Evolutionary conservation across 805 yeast species (phyloP).

Genomic region (Isabelozyma rhagii): DNA sequence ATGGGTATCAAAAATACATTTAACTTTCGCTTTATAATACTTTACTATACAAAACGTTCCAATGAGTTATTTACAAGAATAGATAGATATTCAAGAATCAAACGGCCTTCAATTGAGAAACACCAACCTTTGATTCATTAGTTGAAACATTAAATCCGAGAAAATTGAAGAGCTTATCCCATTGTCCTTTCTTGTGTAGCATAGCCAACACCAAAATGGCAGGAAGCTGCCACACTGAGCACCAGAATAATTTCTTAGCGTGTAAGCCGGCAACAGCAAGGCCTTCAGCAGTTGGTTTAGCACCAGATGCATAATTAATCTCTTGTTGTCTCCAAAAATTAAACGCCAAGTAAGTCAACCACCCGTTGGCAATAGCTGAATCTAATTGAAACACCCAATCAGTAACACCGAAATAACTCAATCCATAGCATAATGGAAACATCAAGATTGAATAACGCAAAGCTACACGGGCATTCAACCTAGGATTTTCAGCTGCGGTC

Average conservation of each 20-base stretch:
- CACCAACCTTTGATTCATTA: background rate
- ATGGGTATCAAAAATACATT: too few relatives aligned
- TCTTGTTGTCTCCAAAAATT: slow-evolving; percentile 85
- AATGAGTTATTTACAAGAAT: background rate
- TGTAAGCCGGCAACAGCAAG: slow-evolving; percentile 56
- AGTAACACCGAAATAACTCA: slow-evolving; percentile 74
- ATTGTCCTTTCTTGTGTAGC: slow-evolving; percentile 91
- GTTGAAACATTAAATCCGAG: slow-evolving; percentile 11
- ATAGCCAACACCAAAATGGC: slow-evolving; percentile 86
- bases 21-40: too few relatives aligned
- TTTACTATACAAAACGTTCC: background rate
- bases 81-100: background rate
- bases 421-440: slow-evolving; percentile 89
- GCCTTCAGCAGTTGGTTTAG: slow-evolving; percentile 52
- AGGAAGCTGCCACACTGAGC: slow-evolving; percentile 92
- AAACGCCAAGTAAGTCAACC: slow-evolving; percentile 79
- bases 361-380: slow-evolving; percentile 75
- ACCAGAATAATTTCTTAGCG: slow-evolving; percentile 89
- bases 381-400: slow-evolving; percentile 82
- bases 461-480: slow-evolving; percentile 88
- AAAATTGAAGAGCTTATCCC: slow-evolving; percentile 59
- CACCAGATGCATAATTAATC: slow-evolving; percentile 45
- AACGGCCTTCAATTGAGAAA: background rate
- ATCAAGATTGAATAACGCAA: slow-evolving; percentile 84
- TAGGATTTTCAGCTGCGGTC: slow-evolving; percentile 93